A percentile compares a stretch with the other conserved stretches of the same genome.
phyloP scores from a whole-genome alignment of 768 basidiomycete genomes.

The Pisolithus albus region DNA sequence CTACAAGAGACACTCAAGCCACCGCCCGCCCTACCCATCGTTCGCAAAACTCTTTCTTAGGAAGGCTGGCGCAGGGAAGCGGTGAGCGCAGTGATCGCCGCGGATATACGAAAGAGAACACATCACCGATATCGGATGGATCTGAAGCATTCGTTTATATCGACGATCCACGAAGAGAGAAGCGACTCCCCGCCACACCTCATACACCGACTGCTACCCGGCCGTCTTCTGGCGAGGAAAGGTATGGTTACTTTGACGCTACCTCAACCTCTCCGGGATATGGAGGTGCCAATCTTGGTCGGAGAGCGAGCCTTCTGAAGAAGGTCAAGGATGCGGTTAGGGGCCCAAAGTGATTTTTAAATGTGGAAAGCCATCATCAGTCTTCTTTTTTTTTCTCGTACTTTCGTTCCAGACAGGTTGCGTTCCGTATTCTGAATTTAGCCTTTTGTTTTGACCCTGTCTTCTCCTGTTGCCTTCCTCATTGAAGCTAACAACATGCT shows the following conservation, averaged over 20 bases:
- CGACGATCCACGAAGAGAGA: slow-evolving; percentile 43
- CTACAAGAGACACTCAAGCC: slow-evolving; percentile 28
- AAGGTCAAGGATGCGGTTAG: slow-evolving; percentile 71
- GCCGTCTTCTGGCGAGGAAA: slow-evolving; percentile 24
- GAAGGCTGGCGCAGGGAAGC: slow-evolving; percentile 40
- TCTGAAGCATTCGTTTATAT: slow-evolving; percentile 65
- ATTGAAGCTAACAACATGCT: slow-evolving; percentile 16
- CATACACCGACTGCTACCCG: slow-evolving; percentile 18
- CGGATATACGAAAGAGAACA: slow-evolving; percentile 31
- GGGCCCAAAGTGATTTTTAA: slow-evolving; percentile 34
- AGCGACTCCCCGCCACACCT: slow-evolving; percentile 47
- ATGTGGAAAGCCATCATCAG: not conserved
- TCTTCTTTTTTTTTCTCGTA: not conserved
- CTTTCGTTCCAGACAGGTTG: slow-evolving; percentile 1
- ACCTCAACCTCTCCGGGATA: slow-evolving; percentile 30
- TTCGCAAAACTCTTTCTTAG: slow-evolving; percentile 69
- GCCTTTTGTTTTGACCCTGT: not conserved
- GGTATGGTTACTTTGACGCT: slow-evolving; percentile 47
- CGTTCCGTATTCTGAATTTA: not conserved
- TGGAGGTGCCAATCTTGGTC: slow-evolving; percentile 41
- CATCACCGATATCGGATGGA: slow-evolving; percentile 24
- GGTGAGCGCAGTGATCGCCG: slow-evolving; percentile 23
- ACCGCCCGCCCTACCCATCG: slow-evolving; percentile 57
- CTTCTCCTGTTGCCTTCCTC: not conserved
- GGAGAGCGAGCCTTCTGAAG: slow-evolving; percentile 75